Percentiles rank a stretch among this genome's conserved stretches.
Evolutionary conservation across 176 grass and related monocot genomes (phyloP).

Genomic region (bread wheat (Triticum aestivum)): DNA sequence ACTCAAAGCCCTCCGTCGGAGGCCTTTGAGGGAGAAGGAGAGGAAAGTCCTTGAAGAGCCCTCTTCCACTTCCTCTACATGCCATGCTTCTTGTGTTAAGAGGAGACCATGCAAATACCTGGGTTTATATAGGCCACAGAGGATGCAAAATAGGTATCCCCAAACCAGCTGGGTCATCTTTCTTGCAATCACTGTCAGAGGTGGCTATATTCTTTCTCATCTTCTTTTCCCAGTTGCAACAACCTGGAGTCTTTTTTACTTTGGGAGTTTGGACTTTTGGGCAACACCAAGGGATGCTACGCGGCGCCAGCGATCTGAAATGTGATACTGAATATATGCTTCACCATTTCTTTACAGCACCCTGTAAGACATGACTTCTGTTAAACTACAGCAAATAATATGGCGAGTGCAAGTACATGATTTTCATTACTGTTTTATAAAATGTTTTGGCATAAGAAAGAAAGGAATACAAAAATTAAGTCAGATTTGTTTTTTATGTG

Average conservation of each 20-base stretch:
- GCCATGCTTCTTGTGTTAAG: conserved; percentile 9
- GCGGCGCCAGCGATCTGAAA: conserved; percentile 8
- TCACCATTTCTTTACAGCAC: background rate
- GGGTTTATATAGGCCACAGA: conserved; percentile 43
- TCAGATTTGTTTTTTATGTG: background rate
- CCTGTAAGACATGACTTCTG: background rate
- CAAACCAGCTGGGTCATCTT: background rate
- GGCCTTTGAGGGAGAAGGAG: conserved; percentile 60
- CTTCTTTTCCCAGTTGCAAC: conserved; percentile 24
- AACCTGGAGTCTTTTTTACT: background rate
- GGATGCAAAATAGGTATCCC: background rate
- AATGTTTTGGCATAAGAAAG: background rate
- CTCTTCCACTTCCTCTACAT: background rate
- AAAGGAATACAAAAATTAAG: background rate
- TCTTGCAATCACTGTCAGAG: conserved; percentile 2
- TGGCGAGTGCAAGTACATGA: background rate
- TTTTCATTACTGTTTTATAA: background rate
- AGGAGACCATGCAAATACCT: conserved; percentile 20
- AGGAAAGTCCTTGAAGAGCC: conserved; percentile 10
- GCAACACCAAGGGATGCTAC: background rate
- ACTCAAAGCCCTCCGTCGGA: conserved; percentile 39
- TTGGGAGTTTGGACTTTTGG: conserved; percentile 35
- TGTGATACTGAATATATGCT: conserved; percentile 13
- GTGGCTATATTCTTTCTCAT: conserved; percentile 35
- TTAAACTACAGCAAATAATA: background rate